Base-by-base conservation (phyloP, 768 basidiomycete genomes). In the Amanita inopinata region DNA sequence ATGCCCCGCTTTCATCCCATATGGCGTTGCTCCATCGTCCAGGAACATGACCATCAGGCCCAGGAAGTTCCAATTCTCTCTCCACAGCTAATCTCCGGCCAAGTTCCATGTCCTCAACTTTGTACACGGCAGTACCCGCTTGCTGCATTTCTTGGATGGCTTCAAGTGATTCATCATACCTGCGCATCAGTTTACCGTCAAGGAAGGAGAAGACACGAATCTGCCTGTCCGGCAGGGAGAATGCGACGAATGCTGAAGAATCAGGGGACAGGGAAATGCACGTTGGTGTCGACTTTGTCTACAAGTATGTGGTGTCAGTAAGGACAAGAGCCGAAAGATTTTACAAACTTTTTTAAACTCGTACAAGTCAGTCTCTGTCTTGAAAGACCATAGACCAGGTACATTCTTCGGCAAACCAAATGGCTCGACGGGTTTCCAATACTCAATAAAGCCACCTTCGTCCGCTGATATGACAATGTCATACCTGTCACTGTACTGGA, bases 101-200 rank as follows among this genome's bases (percentile, higher is more conserved):
- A 55, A 99, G 97, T 60, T 99, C 96, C 96, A 99, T 99, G 62
- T 97, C 92, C 41, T 99, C 96, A 12, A 98, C 79, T 53, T 78
- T 83, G 62, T 84, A 88, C 14, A 89, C 75, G 0, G 88, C 84
- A 3, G 96, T 96, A 1, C 92, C 94, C 1, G 92, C 93, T 59
- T 98, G 96, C 59, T 99, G 96, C 92, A 99, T 97, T 60, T 97
- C 93, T 57, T 94, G 89, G 28, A 93, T 86, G 0, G 96, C 93
- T 20, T 75, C 65, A 4, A 98, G 71, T 0, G 87, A 90, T 61
- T 99, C 96, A 49, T 99, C 96, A 58, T 97, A 99, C 57, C 88
- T 89, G 14, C 94, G 80, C 11, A 78, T 80, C 50, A 97, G 66
- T 56, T 93, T 96, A 5, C 90, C 96, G 0, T 76, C 74, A 8